Base-by-base conservation (phyloP, 2,329 filamentous ascomycete species). In the Clonostachys rhizophaga region DNA sequence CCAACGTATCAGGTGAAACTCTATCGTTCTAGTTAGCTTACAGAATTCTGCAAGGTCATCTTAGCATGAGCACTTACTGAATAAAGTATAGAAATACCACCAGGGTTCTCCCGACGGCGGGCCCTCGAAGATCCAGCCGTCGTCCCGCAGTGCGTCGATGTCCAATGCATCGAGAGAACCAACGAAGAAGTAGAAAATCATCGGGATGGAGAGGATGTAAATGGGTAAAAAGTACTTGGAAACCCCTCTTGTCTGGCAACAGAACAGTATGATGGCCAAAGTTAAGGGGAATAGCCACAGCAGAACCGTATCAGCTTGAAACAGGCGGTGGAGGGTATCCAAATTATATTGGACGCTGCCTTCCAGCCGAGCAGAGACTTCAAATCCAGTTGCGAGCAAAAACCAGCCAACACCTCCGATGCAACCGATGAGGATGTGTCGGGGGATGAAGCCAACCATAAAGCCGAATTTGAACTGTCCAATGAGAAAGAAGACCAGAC, bases 321-420 rank as follows among this genome's bases (percentile, higher is more conserved):
- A 77, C 8, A 99, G 79, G 59, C 86, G 85, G 48, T 84, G 75
- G 5, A 96, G 68, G 0, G 91, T 96, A 16, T 81, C 77, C 12
- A 89, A 65, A 53, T 92, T 82, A 63, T 95, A 96, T 54, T 88
- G 83, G 34, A 99, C 78, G 55, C 84, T 91, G 14, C 91, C 91
- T 37, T 94, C 85, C 24, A 99, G 74, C 44, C 92, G 83, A 20
- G 91, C 92, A 18, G 91, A 95, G 9, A 99, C 92, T 60, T 97
- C 92, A 48, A 99, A 82, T 20, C 91, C 94, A 7, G 94, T 99
- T 45, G 89, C 83, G 44, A 96, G 75, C 17, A 99, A 75, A 66
- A 99, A 99, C 79, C 91, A 96, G 6, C 94, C 94, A 9, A 99
- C 94, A 52, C 94, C 94, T 40, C 94, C 94, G 55, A 99, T 97